A percentile compares a stretch with the other conserved stretches of the same genome.
Conservation (phyloP, 495 filamentous ascomycete species). For the Hypoxylon crocopeplum region DNA sequence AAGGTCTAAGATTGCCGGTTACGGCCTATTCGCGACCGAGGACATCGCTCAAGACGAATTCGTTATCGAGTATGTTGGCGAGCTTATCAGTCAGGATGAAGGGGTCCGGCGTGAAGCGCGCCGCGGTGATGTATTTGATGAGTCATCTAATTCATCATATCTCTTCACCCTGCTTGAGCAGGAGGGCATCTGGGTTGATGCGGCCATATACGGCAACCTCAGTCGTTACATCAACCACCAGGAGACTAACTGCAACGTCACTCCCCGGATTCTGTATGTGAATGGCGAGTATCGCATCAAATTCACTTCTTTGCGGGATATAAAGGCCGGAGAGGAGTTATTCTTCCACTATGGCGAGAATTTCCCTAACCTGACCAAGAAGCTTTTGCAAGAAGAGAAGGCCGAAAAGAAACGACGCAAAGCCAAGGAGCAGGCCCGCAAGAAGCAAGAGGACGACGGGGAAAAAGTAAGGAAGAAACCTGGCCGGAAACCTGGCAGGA, state of each 20-base stretch:
- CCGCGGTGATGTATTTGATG: slow-evolving; percentile 69
- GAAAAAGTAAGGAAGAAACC: slow-evolving; percentile 42
- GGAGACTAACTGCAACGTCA: slow-evolving; percentile 56
- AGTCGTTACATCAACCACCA: slow-evolving; percentile 76
- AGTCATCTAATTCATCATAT: slow-evolving; percentile 65
- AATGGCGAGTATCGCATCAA: slow-evolving; percentile 73
- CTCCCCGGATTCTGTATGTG: slow-evolving; percentile 65
- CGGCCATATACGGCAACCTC: slow-evolving; percentile 60
- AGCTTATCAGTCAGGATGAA: slow-evolving; percentile 69
- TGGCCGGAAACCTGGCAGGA: slow-evolving; percentile 41
- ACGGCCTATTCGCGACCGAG: slow-evolving; percentile 70
- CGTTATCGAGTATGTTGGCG: slow-evolving; percentile 76
- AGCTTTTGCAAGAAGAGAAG: slow-evolving; percentile 53
- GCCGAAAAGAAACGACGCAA: slow-evolving; percentile 46
- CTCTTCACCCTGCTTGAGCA: slow-evolving; percentile 68
- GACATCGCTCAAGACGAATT: slow-evolving; percentile 64
- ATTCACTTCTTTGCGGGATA: slow-evolving; percentile 64
- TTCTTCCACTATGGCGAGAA: slow-evolving; percentile 73
- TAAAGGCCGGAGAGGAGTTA: slow-evolving; percentile 69
- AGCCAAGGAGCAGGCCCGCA: slow-evolving; percentile 39
- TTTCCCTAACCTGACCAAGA: slow-evolving; percentile 58
- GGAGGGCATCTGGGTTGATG: slow-evolving; percentile 59
- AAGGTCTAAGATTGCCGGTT: slow-evolving; percentile 66
- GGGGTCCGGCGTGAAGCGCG: slow-evolving; percentile 60
- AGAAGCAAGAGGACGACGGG: slow-evolving; percentile 20